Evolutionary conservation across 106 monocot species (phyloP).

Genomic region (Cymbidium sinense): DNA sequence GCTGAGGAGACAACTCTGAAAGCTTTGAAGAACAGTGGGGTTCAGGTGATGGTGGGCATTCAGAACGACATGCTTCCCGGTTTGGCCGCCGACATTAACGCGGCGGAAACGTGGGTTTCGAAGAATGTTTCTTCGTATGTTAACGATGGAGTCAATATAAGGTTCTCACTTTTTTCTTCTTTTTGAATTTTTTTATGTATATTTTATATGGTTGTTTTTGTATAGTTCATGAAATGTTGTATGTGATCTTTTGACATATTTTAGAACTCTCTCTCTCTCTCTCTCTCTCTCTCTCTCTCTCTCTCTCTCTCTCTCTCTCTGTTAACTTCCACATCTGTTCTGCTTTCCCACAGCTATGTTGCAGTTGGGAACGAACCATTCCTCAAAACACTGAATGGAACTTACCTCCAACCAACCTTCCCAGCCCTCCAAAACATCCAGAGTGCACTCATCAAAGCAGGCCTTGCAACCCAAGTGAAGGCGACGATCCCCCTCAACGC

Average conservation of each 20-base stretch:
- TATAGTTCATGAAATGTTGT: too few species aligned
- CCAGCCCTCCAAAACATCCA: slow-evolving; percentile 89
- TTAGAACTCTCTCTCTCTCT: too few species aligned
- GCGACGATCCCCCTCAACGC: slow-evolving; percentile 82
- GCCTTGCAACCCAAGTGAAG: slow-evolving; percentile 60
- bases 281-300: too few species aligned
- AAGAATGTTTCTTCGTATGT: slow-evolving; percentile 56
- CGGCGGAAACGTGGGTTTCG: slow-evolving; percentile 63
- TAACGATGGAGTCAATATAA: slow-evolving; percentile 64
- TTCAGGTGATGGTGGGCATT: slow-evolving; percentile 88
- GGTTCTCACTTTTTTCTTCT: slow-evolving; percentile 6
- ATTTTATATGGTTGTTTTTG: too few species aligned
- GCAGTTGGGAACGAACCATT: slow-evolving; percentile 81
- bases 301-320: too few species aligned
- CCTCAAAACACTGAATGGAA: slow-evolving; percentile 45
- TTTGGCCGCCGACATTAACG: slow-evolving; percentile 28
- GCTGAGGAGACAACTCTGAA: slow-evolving; percentile 44
- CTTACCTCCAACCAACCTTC: slow-evolving; percentile 38
- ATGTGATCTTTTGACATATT: too few species aligned
- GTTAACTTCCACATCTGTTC: too few species aligned
- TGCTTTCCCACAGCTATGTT: slow-evolving; percentile 31
- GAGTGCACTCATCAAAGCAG: slow-evolving; percentile 68
- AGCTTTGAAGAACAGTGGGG: slow-evolving; percentile 40
- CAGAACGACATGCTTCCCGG: slow-evolving; percentile 64
- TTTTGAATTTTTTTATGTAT: neutral